Conservation (phyloP, 176 grass and related monocot genomes). For the Triticum timopheevii region DNA sequence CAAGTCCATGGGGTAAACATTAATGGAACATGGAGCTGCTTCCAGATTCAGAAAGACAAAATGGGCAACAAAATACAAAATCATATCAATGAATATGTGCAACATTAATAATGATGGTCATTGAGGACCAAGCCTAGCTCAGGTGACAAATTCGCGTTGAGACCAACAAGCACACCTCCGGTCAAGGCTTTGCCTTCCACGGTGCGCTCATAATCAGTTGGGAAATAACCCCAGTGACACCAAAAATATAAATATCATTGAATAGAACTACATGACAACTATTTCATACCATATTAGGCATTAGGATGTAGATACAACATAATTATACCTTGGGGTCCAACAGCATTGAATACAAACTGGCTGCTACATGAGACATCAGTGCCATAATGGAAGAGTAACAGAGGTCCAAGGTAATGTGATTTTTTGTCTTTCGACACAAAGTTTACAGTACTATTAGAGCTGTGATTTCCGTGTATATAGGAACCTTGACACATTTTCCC, state of each 20-base stretch:
- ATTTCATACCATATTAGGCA: neutral
- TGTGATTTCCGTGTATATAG: neutral
- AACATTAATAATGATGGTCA: no score
- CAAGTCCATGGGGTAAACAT: neutral
- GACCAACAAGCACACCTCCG: no score
- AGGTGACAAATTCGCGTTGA: no score
- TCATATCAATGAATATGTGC: neutral
- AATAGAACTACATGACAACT: neutral
- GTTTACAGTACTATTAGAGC: neutral
- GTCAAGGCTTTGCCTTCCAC: no score
- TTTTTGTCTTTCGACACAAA: neutral
- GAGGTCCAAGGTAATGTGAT: neutral
- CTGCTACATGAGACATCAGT: neutral
- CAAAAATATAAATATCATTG: neutral
- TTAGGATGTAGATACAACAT: neutral
- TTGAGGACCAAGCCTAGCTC: neutral
- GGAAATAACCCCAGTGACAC: no score
- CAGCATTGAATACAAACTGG: neutral
- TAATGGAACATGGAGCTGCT: neutral
- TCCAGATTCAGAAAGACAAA: neutral
- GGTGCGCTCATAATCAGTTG: no score
- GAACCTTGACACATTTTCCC: neutral
- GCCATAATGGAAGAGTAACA: neutral
- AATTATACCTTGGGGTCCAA: neutral
- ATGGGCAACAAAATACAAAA: neutral